Evolutionary conservation across 139 green algal species (phyloP), one percentile per base, ranked within the genome.

Genomic region (Auxenochlorella pyrenoidosa): DNA sequence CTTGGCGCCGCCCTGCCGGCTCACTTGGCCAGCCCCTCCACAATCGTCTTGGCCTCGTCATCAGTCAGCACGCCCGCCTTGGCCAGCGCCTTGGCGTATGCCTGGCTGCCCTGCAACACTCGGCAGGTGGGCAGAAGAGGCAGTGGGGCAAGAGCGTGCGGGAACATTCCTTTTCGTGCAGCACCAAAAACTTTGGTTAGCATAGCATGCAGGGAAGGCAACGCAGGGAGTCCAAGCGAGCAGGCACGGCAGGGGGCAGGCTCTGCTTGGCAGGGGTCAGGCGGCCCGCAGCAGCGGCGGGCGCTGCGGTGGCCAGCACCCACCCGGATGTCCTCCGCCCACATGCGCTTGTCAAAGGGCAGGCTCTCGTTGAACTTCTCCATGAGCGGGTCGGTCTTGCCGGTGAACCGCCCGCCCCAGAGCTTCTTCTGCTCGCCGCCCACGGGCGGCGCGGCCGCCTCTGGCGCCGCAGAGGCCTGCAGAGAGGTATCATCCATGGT

Each of bases 321-420:
- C 79, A 97, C 96, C 88, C 89, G 87, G 84, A 98, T 96, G 88
- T 99, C 97, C 82, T 99, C 95, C 13, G 92, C 90, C 96, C 95
- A 98, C 95, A 99, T 98, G 83, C 97, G 91, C 88, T 95, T 95
- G 90, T 99, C 97, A 82, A 98, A 95, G 3, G 95, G 94, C 72
- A 99, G 91, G 12, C 93, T 97, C 89, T 98, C 97, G 86, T 99
- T 99, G 91, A 99, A 99, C 87, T 98, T 98, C 86, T 99, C 96
- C 96, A 99, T 99, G 41, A 99, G 79, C 0, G 97, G 96, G 91
- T 99, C 97, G 13, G 94, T 97, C 44, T 92, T 92, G 34, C 96
- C 96, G 0, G 95, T 98, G 91, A 99, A 99, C n/a, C 97, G 94
- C 18, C 97, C 97, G 60, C 80, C 80, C 80, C 80, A 85, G 28